These are phyloP conservation scores for Lachnellula suecica DNA, from an alignment of 2,329 filamentous ascomycete species.

Conservation along the genomic window DNA sequence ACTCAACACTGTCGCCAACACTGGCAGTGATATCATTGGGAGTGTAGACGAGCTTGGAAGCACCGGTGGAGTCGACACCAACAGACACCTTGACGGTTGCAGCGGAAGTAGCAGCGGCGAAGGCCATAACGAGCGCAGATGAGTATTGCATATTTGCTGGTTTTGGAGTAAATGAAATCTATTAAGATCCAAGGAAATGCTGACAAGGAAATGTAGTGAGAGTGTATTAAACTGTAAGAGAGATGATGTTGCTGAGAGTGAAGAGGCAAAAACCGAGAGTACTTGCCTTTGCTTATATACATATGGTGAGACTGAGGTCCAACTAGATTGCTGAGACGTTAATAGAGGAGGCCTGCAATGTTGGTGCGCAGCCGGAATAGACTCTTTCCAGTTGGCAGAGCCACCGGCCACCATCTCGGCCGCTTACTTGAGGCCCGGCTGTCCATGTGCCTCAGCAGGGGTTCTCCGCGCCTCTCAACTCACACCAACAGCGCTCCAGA, in stretches of 20 bases:
- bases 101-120: slow-evolving; percentile 13
- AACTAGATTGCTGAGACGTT: background rate
- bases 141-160: slow-evolving; percentile 20
- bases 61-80: slow-evolving; percentile 71
- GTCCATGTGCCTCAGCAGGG: background rate
- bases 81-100: slow-evolving; percentile 59
- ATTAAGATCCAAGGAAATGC: slow-evolving; percentile 1
- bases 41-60: slow-evolving; percentile 84
- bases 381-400: slow-evolving; percentile 1
- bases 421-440: background rate
- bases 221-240: slow-evolving; percentile 1
- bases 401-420: background rate
- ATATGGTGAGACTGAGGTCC: background rate
- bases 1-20: slow-evolving; percentile 33
- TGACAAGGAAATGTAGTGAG: background rate
- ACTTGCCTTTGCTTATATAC: background rate
- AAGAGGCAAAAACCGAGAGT: background rate
- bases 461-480: background rate
- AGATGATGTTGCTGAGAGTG: slow-evolving; percentile 1
- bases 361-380: slow-evolving; percentile 7
- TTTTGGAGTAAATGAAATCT: background rate
- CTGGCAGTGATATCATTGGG: slow-evolving; percentile 39
- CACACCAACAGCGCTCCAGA: too few relatives aligned
- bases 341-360: background rate
- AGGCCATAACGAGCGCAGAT: slow-evolving; percentile 11